phyloP scores from a whole-genome alignment of 2,329 filamentous ascomycete genomes.

The Cercospora brassicicola region DNA sequence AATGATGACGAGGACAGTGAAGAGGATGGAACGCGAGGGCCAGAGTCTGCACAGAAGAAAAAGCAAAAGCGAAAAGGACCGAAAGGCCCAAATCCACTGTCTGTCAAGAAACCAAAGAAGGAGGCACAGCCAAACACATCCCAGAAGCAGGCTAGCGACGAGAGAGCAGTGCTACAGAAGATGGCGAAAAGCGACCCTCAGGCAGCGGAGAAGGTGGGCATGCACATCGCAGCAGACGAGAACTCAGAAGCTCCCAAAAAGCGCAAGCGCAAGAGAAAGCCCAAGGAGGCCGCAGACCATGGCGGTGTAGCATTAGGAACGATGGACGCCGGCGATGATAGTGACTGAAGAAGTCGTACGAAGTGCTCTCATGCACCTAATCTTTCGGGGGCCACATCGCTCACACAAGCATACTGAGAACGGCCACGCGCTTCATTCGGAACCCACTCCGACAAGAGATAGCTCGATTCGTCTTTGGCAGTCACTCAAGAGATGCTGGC shows the following conservation, averaged over 20 bases:
- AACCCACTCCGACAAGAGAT: not conserved
- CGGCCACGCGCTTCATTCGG: not conserved
- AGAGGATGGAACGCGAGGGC: slow-evolving; percentile 28
- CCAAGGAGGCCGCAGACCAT: slow-evolving; percentile 20
- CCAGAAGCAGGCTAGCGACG: slow-evolving; percentile 26
- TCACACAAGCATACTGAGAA: not conserved
- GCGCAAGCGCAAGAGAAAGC: slow-evolving; percentile 29
- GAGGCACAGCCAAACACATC: slow-evolving; percentile 25
- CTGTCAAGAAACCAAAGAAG: slow-evolving; percentile 69
- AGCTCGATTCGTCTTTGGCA: not conserved
- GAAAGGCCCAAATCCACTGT: slow-evolving; percentile 70
- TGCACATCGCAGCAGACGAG: slow-evolving; percentile 1
- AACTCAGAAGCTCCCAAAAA: slow-evolving; percentile 22
- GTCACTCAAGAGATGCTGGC: not conserved
- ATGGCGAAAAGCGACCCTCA: slow-evolving; percentile 34
- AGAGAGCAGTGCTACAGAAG: slow-evolving; percentile 27
- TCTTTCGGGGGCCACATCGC: not conserved
- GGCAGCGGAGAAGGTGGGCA: slow-evolving; percentile 27
- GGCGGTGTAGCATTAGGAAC: slow-evolving; percentile 5
- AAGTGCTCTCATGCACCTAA: not conserved
- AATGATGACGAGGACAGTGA: slow-evolving; percentile 30
- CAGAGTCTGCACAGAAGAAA: slow-evolving; percentile 46
- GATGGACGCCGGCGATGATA: slow-evolving; percentile 4
- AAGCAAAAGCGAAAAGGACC: slow-evolving; percentile 61
- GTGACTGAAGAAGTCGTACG: not conserved